Percentiles rank a stretch among this genome's conserved stretches.
phyloP scores from a whole-genome alignment of 495 filamentous ascomycete genomes.

The Eremomyces bilateralis region DNA sequence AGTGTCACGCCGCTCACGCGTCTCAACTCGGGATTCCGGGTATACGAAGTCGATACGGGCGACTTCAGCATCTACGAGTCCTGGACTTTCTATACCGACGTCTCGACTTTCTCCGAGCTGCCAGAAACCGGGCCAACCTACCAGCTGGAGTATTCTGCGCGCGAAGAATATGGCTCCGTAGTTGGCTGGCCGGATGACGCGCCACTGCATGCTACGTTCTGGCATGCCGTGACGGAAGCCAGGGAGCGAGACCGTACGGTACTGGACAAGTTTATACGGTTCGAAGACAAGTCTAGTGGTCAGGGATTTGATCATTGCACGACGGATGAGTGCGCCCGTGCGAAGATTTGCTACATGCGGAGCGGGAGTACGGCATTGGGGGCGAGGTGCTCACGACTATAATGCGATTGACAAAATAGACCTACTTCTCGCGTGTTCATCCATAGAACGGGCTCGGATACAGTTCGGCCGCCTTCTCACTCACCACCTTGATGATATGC shows the following conservation, averaged over 20 bases:
- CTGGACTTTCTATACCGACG: slow-evolving; percentile 18
- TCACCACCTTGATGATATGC: neutral
- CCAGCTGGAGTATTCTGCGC: slow-evolving; percentile 33
- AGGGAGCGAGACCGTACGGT: slow-evolving; percentile 31
- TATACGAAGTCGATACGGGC: slow-evolving; percentile 16
- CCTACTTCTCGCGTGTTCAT: too few relatives aligned
- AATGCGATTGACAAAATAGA: too few relatives aligned
- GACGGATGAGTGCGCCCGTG: slow-evolving; percentile 24
- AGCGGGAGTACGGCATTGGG: slow-evolving; percentile 32
- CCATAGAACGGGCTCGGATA: too few relatives aligned
- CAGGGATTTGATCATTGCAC: slow-evolving; percentile 30
- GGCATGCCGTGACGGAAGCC: slow-evolving; percentile 34
- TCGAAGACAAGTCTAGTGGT: slow-evolving; percentile 30
- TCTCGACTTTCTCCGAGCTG: slow-evolving; percentile 7
- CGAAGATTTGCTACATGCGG: slow-evolving; percentile 40
- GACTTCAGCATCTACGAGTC: slow-evolving; percentile 18
- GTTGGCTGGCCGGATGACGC: slow-evolving; percentile 24
- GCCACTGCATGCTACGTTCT: slow-evolving; percentile 35
- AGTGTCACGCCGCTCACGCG: slow-evolving; percentile 18
- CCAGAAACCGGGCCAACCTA: slow-evolving; percentile 10
- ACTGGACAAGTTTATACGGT: slow-evolving; percentile 28
- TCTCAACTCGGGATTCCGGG: slow-evolving; percentile 18
- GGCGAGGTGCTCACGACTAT: slow-evolving; percentile 25
- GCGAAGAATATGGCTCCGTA: slow-evolving; percentile 26
- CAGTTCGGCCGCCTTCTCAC: neutral